A percentile compares a stretch with the other conserved stretches of the same genome.
Conservation (phyloP, 2,329 filamentous ascomycete species). For the Helicocarpus griseus region DNA sequence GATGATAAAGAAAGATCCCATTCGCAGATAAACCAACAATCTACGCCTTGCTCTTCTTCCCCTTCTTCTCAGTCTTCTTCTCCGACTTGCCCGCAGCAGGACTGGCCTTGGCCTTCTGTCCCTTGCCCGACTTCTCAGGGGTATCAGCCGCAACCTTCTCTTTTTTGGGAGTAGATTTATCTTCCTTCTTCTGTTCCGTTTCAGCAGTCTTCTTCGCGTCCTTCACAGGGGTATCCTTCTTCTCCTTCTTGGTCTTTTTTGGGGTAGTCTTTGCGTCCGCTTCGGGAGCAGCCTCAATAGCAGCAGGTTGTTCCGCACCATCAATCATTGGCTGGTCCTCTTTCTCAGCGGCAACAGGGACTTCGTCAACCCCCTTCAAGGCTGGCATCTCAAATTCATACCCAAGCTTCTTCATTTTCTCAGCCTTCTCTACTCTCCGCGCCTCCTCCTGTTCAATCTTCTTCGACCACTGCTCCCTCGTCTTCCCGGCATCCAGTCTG, state of each 20-base stretch:
- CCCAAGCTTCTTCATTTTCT: conserved; percentile 67
- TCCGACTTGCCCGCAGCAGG: conserved; percentile 8
- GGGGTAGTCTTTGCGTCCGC: conserved; percentile 23
- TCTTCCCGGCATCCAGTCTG: conserved; percentile 61
- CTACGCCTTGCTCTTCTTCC: conserved; percentile 20
- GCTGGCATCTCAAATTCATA: conserved; percentile 72
- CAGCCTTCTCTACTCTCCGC: conserved; percentile 57
- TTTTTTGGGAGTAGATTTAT: background rate
- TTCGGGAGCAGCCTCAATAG: conserved; percentile 21
- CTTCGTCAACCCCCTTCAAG: conserved; percentile 54
- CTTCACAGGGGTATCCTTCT: conserved; percentile 10
- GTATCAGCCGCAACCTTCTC: background rate
- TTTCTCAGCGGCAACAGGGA: conserved; percentile 28
- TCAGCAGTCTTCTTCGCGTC: background rate
- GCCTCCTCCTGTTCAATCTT: conserved; percentile 64
- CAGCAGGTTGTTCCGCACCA: conserved; percentile 17
- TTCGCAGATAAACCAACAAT: background rate
- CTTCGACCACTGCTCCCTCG: conserved; percentile 68
- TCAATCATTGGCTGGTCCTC: conserved; percentile 23
- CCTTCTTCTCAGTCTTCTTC: conserved; percentile 13
- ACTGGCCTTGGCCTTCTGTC: conserved; percentile 7
- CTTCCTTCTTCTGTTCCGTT: background rate
- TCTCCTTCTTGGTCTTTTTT: conserved; percentile 25
- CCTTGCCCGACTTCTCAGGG: conserved; percentile 9
- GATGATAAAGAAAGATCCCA: too few relatives aligned